phyloP scores from a whole-genome alignment of 2,329 filamentous ascomycete species.

The Diplodia sapinea region DNA sequence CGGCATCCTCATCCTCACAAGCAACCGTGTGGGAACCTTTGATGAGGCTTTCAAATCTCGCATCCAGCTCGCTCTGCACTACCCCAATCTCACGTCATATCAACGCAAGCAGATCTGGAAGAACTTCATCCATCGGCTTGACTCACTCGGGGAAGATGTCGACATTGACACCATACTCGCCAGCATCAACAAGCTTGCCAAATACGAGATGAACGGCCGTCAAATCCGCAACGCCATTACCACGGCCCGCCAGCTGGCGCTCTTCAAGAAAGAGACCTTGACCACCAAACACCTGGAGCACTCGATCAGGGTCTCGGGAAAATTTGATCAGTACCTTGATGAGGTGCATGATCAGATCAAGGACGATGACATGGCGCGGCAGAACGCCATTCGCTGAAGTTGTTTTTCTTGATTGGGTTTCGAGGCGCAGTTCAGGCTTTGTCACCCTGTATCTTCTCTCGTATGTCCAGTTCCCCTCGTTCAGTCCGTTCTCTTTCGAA shows the following conservation, averaged over 20 bases:
- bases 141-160: constrained; percentile 47
- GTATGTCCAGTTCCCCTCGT: neutral
- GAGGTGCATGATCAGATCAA: neutral
- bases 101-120: constrained; percentile 40
- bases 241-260: constrained; percentile 40
- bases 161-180: constrained; percentile 26
- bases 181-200: constrained; percentile 41
- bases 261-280: constrained; percentile 34
- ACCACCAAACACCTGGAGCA: neutral
- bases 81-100: constrained; percentile 26
- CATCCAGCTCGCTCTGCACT: constrained; percentile 43
- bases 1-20: constrained; percentile 43
- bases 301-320: neutral
- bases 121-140: constrained; percentile 39
- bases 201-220: constrained; percentile 55
- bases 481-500: neutral
- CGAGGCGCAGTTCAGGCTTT: neutral
- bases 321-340: constrained; percentile 7
- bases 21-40: constrained; percentile 43
- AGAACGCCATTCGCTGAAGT: neutral
- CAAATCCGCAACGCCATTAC: constrained; percentile 58
- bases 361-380: neutral
- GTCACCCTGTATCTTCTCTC: neutral
- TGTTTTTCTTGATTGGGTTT: neutral
- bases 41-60: constrained; percentile 41